phyloP scores from a whole-genome alignment of 345 rosid genomes.

The Brassica incana region DNA sequence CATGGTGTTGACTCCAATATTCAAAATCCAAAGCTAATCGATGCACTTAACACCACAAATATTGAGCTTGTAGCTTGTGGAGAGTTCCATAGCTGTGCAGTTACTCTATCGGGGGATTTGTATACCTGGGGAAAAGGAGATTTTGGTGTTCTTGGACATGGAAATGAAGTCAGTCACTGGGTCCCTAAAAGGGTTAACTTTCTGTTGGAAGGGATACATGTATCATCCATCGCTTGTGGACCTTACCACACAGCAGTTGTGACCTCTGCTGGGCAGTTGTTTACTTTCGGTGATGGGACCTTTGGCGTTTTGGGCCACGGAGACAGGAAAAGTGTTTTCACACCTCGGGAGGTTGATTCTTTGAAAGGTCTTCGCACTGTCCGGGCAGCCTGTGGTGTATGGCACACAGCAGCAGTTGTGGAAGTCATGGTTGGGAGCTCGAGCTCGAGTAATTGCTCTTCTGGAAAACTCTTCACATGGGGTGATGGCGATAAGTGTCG shows the following conservation, averaged over 20 bases:
- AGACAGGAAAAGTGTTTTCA: constrained; percentile 49
- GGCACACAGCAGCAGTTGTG: constrained; percentile 94
- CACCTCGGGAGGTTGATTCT: constrained; percentile 69
- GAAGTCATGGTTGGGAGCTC: constrained; percentile 97
- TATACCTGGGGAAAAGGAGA: constrained; percentile 74
- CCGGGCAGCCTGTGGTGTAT: constrained; percentile 69
- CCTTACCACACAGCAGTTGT: constrained; percentile 77
- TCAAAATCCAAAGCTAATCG: constrained; percentile 57
- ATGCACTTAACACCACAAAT: constrained; percentile 49
- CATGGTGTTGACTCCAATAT: constrained; percentile 66
- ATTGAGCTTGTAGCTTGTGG: constrained; percentile 72
- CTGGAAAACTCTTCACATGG: constrained; percentile 97
- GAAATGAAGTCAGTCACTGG: constrained; percentile 61
- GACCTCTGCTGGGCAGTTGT: constrained; percentile 69
- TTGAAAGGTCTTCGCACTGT: constrained; percentile 61
- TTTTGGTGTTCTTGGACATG: constrained; percentile 63
- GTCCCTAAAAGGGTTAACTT: constrained; percentile 57
- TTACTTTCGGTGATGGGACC: constrained; percentile 83
- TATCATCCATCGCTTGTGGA: constrained; percentile 69
- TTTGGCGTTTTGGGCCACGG: constrained; percentile 83
- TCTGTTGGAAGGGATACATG: constrained; percentile 60
- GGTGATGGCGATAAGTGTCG: constrained; percentile 98
- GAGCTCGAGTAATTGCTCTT: constrained; percentile 90
- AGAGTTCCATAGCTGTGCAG: constrained; percentile 69
- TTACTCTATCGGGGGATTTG: constrained; percentile 64